Percentiles rank a stretch among this genome's conserved stretches.
These are phyloP conservation scores for Penstemon newberryi DNA, from an alignment of 257 asterid genomes.

Conservation along the genomic window DNA sequence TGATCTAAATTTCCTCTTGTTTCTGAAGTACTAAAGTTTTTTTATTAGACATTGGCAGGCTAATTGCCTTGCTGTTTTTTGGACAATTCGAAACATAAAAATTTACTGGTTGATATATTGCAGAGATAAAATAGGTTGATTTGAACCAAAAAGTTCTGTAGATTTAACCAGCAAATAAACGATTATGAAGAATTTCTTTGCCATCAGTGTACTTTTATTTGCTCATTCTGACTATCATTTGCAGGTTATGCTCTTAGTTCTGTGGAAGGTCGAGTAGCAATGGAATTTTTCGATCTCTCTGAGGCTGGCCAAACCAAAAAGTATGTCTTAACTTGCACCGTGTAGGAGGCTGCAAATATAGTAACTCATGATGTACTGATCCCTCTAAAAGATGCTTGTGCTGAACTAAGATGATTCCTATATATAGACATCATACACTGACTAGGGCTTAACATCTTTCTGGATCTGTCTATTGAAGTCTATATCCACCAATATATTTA, in stretches of 20 bases:
- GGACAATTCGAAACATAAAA: background rate
- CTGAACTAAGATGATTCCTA: background rate
- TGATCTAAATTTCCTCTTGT: background rate
- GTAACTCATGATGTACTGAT: conserved; percentile 9
- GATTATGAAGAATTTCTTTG: background rate
- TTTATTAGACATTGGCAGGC: background rate
- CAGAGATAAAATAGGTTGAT: background rate
- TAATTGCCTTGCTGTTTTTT: background rate
- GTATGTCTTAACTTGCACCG: conserved; percentile 43
- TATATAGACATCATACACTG: background rate
- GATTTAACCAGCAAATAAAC: background rate
- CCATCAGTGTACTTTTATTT: conserved; percentile 4
- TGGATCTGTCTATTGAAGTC: conserved; percentile 3
- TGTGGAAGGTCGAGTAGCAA: conserved; percentile 89
- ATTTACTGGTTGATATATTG: conserved; percentile 1
- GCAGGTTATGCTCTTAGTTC: conserved; percentile 97
- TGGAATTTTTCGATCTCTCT: conserved; percentile 86
- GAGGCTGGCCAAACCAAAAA: conserved; percentile 79
- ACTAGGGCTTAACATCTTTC: conserved; percentile 7
- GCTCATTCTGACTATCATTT: conserved; percentile 33
- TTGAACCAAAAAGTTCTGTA: conserved; percentile 16
- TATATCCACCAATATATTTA: background rate
- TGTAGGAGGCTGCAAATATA: background rate
- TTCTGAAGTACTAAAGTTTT: background rate
- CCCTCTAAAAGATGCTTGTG: conserved; percentile 10